Conservation (phyloP, 2,329 filamentous ascomycete species). For the Colletotrichum sp. region DNA sequence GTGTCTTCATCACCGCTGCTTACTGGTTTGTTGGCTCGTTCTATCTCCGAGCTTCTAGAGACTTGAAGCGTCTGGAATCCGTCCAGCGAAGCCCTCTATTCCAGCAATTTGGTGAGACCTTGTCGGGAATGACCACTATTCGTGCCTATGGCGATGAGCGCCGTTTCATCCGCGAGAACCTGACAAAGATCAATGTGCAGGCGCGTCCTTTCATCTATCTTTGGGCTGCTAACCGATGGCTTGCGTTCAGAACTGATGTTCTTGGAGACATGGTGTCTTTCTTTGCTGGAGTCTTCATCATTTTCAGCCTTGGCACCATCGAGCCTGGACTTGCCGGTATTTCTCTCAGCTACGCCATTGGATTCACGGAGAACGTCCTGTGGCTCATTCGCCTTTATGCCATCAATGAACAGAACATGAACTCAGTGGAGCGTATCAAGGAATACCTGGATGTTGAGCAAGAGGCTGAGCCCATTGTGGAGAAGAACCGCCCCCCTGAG, state of each 20-base stretch:
- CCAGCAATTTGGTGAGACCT: constrained; percentile 96
- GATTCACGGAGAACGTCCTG: constrained; percentile 94
- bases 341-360: constrained; percentile 93
- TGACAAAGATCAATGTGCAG: constrained; percentile 86
- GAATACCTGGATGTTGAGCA: constrained; percentile 97
- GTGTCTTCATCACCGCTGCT: constrained; percentile 79
- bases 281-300: constrained; percentile 90
- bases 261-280: constrained; percentile 92
- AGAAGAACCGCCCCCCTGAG: constrained; percentile 76
- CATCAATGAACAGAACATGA: constrained; percentile 99
- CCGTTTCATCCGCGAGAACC: constrained; percentile 91
- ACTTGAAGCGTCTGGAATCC: constrained; percentile 93
- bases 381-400: constrained; percentile 96
- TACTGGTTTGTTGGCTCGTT: constrained; percentile 86
- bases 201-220: constrained; percentile 94
- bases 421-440: constrained; percentile 95
- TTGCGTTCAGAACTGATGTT: constrained; percentile 89
- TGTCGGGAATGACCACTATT: constrained; percentile 95
- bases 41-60: constrained; percentile 91
- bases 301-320: constrained; percentile 79
- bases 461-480: constrained; percentile 80
- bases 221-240: constrained; percentile 97
- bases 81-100: constrained; percentile 94
- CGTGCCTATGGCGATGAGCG: constrained; percentile 94
- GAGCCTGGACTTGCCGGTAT: constrained; percentile 93